phyloP scores from a whole-genome alignment of 2,329 filamentous ascomycete genomes.

The Fusarium ramigenum region DNA sequence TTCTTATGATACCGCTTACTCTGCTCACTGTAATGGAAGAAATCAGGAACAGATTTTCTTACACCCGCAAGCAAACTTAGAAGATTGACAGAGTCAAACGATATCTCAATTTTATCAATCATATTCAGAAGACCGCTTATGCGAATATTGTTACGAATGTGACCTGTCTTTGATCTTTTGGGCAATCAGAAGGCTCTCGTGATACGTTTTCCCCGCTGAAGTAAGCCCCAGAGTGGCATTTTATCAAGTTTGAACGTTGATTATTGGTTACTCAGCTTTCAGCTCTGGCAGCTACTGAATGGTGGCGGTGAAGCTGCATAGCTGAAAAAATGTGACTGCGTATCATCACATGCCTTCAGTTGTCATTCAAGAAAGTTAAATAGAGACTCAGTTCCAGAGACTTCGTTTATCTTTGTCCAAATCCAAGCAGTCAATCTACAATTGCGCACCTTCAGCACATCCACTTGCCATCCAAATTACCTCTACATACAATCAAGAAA shows the following conservation, averaged over 20 bases:
- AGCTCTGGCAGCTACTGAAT: not conserved
- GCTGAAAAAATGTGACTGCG: not conserved
- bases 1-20: not conserved
- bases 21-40: not conserved
- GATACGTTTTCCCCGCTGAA: not conserved
- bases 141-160: not conserved
- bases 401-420: not conserved
- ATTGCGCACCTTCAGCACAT: rapidly evolving
- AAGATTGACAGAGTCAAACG: not conserved
- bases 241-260: not conserved
- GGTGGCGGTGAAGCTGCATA: not conserved
- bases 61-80: not conserved
- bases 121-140: not conserved
- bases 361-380: not conserved
- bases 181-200: not conserved
- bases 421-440: not conserved
- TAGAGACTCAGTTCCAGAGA: not conserved
- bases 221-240: not conserved
- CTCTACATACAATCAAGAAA: not conserved
- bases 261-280: not conserved
- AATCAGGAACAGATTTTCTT: not conserved
- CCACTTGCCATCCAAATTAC: not conserved
- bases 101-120: rapidly evolving
- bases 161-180: rapidly evolving
- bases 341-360: not conserved